These are phyloP conservation scores for Raffaelea arxii DNA, from an alignment of 2,329 filamentous ascomycete genomes.

Conservation along the genomic window DNA sequence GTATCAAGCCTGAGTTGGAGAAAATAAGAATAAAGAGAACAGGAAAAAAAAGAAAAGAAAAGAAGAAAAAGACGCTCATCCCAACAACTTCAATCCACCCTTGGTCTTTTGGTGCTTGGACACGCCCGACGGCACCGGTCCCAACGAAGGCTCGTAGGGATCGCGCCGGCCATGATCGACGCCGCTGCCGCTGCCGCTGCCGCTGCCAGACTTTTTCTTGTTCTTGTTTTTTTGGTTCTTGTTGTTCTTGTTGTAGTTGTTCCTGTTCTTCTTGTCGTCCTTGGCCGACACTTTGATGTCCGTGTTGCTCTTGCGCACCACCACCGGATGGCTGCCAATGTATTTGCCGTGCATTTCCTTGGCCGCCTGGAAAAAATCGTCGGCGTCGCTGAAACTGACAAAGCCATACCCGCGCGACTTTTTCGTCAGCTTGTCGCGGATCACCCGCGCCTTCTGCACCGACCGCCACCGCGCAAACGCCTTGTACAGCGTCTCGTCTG, in stretches of 20 bases:
- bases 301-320: slow-evolving; percentile 79
- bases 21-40: too few species aligned
- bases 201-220: slow-evolving; percentile 10
- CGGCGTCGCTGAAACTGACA: slow-evolving; percentile 87
- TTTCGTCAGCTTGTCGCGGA: slow-evolving; percentile 89
- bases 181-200: slow-evolving; percentile 23
- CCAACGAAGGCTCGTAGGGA: slow-evolving; percentile 39
- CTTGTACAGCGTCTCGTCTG: slow-evolving; percentile 89
- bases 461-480: slow-evolving; percentile 84
- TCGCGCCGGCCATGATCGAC: slow-evolving; percentile 18
- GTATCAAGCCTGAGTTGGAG: too few species aligned
- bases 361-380: slow-evolving; percentile 92
- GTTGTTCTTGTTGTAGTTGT: slow-evolving; percentile 31
- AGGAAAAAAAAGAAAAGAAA: too few species aligned
- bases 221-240: slow-evolving; percentile 22
- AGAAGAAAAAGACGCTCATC: slow-evolving; percentile 23
- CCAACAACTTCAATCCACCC: slow-evolving; percentile 51
- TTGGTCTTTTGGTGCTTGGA: slow-evolving; percentile 59
- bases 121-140: slow-evolving; percentile 42
- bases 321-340: slow-evolving; percentile 90
- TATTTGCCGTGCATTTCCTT: slow-evolving; percentile 99
- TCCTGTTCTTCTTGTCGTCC: slow-evolving; percentile 44
- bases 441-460: slow-evolving; percentile 84
- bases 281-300: slow-evolving; percentile 74
- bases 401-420: slow-evolving; percentile 97